Percentiles rank a stretch among this genome's conserved stretches.
phyloP scores from a whole-genome alignment of 805 yeast genomes.

The Candida suzukii region DNA sequence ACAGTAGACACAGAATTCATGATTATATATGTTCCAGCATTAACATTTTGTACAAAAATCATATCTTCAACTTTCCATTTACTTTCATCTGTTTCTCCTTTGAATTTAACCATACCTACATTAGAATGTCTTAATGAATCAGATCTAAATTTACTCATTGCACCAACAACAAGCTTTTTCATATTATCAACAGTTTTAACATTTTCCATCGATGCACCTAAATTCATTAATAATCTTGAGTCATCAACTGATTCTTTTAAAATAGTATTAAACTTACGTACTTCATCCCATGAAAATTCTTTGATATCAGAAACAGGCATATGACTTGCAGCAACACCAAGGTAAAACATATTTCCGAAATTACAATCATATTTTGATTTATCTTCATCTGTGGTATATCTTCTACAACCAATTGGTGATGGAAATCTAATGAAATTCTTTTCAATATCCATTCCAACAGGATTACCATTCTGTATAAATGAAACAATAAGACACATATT shows the following conservation, averaged over 20 bases:
- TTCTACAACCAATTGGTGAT: background rate
- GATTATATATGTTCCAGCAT: background rate
- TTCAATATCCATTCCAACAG: background rate
- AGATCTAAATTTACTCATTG: background rate
- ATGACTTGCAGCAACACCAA: background rate
- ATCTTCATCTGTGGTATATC: background rate
- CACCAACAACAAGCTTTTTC: background rate
- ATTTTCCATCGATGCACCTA: background rate
- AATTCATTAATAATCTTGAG: background rate
- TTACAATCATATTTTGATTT: background rate
- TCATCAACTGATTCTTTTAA: background rate
- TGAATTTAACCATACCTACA: background rate
- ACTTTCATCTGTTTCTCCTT: background rate
- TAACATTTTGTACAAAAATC: background rate
- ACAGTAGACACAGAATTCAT: background rate
- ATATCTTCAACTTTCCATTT: background rate
- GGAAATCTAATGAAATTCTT: background rate
- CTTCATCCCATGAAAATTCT: slow-evolving; percentile 1
- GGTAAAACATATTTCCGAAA: background rate
- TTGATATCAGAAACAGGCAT: background rate
- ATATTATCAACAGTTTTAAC: background rate
- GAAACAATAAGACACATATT: background rate
- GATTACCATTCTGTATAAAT: background rate
- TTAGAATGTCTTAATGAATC: slow-evolving; percentile 1
- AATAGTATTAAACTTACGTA: background rate